Base-by-base conservation (phyloP, 495 filamentous ascomycete genomes). In the Sporormia fimetaria region DNA sequence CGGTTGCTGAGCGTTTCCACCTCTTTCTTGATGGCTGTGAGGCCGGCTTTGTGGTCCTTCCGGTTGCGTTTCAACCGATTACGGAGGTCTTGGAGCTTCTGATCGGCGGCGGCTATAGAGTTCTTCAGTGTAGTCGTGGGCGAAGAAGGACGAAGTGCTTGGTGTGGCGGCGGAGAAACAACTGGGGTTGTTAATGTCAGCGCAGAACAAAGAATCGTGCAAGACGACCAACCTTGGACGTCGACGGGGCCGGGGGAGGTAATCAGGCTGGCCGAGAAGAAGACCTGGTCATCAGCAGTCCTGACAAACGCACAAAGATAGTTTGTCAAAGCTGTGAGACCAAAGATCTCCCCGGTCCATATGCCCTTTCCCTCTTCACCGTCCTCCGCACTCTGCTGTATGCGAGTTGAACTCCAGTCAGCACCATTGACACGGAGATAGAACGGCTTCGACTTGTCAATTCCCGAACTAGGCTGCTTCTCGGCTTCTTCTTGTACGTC, bases 351-450 rank as follows among this genome's bases (percentile, higher is more conserved):
- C 27, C 85, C 87, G 31, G 71, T 72, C 80, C 81, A 94, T 27
- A 56, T 56, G 32, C 66, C 62, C 27, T 59, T 73, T 30, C 74
- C 68, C 14, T 66, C 71, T 44, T 72, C 73, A 7, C 71, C 66
- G 39, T 72, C 67, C 27, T 67, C 66, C 36, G 65, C 31, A 8
- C 24, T 41, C 27, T 55, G 44, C 17, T 40, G 67, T 50, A 93
- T 83, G 24, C 73, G 72, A 6, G 78, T 82, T 10, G 85, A 86
- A 40, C 83, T 81, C 87, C 87, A 95, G 31, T 81, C 69, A 1
- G 86, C 84, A 21, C 85, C 78, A 54, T 95, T 94, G 42, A 95
- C 78, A 50, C 81, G 77, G 25, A 95, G 80, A 49, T 81, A 87
- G 55, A 94, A 88, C 8, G 87, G 86, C 46, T 80, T 80, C 10